A percentile compares a stretch with the other conserved stretches of the same genome.
These are phyloP conservation scores for Lagerstroemia fauriei DNA, from an alignment of 441 rosid species.

Conservation along the genomic window DNA sequence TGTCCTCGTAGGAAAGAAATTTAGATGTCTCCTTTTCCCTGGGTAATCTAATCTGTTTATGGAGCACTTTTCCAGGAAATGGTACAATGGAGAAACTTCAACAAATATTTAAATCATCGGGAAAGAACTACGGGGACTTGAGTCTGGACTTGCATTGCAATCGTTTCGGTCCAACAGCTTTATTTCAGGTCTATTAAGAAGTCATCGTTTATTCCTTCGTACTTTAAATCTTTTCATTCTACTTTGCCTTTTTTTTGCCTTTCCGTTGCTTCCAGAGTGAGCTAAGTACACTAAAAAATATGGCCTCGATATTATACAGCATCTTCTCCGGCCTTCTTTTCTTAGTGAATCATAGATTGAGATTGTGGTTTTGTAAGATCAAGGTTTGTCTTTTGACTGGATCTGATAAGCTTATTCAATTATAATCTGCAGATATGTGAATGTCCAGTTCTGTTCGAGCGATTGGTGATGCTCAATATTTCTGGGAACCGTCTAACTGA, in stretches of 20 bases:
- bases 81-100: constrained; percentile 93
- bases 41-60: not conserved
- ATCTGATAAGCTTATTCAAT: constrained; percentile 18
- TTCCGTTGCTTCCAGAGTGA: not conserved
- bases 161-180: constrained; percentile 88
- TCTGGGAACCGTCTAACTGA: constrained; percentile 96
- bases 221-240: not conserved
- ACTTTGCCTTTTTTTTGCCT: not conserved
- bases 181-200: constrained; percentile 72
- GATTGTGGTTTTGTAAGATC: not conserved
- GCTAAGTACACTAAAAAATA: not conserved
- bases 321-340: not conserved
- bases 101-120: constrained; percentile 64
- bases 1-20: not conserved
- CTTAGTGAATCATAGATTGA: not conserved
- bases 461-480: constrained; percentile 85
- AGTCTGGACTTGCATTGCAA: constrained; percentile 97
- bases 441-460: constrained; percentile 77
- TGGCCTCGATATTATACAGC: not conserved
- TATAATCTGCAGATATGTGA: constrained; percentile 74
- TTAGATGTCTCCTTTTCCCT: not conserved
- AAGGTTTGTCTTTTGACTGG: constrained; percentile 14
- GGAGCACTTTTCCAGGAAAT: constrained; percentile 58
- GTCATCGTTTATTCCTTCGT: constrained; percentile 20
- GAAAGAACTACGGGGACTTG: constrained; percentile 75